These are phyloP conservation scores for Penicillium ucsense DNA, from an alignment of 495 filamentous ascomycete genomes.

Conservation along the genomic window DNA sequence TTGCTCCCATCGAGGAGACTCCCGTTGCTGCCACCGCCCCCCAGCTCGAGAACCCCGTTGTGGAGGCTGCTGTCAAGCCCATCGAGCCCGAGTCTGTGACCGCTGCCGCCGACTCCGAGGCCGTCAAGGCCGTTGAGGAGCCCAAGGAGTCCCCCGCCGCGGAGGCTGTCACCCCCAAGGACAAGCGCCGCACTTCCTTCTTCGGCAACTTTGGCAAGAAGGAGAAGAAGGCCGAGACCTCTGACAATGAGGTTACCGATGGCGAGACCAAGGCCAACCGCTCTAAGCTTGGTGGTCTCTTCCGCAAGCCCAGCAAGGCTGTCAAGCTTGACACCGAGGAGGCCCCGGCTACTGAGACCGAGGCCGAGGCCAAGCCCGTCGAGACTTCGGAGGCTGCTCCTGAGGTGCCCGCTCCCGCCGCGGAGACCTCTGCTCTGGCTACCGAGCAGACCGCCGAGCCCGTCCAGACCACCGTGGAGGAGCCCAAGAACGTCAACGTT, in stretches of 20 bases:
- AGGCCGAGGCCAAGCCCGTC: constrained; percentile 20
- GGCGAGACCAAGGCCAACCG: constrained; percentile 41
- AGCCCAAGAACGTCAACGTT: constrained; percentile 25
- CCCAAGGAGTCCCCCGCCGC: constrained; percentile 19
- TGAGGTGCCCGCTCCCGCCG: constrained; percentile 21
- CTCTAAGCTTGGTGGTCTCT: constrained; percentile 45
- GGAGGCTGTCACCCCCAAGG: constrained; percentile 31
- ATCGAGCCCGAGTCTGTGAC: constrained; percentile 36
- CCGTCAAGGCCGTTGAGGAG: constrained; percentile 27
- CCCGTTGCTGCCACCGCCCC: constrained; percentile 40
- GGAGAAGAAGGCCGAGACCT: constrained; percentile 42
- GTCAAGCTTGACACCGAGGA: constrained; percentile 37
- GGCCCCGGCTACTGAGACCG: constrained; percentile 21
- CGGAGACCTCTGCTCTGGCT: constrained; percentile 17
- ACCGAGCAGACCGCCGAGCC: constrained; percentile 23
- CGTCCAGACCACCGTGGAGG: constrained; percentile 20
- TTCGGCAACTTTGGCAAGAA: constrained; percentile 45
- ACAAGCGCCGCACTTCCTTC: constrained; percentile 48
- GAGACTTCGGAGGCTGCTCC: constrained; percentile 18
- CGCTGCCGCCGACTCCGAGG: constrained; percentile 32
- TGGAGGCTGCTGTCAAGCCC: constrained; percentile 32
- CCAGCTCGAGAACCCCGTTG: constrained; percentile 42
- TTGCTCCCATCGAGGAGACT: constrained; percentile 33
- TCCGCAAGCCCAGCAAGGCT: constrained; percentile 49
- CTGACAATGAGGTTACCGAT: constrained; percentile 41